Base-by-base conservation (phyloP, 139 green algal genomes). In the Eudorina sp. region DNA sequence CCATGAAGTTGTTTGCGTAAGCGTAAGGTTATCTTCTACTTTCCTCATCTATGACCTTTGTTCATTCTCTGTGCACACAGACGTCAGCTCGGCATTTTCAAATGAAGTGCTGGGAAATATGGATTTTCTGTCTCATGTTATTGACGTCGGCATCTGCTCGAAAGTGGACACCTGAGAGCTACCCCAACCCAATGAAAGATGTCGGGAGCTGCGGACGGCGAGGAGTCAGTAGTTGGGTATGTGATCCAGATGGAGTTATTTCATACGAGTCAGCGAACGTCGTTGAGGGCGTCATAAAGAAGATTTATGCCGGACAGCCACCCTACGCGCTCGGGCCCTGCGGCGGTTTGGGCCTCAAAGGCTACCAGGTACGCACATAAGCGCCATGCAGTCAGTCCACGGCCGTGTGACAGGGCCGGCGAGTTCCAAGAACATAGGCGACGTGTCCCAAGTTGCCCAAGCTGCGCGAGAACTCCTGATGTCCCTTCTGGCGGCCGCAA, bases 231-330 rank as follows among this genome's bases (percentile, higher is more conserved):
- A 88, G 66, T 27, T 93, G 82, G 55, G 82, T 96, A 0, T 96
- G 94, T 64, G 92, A 95, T 64, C 94, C 94, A 21, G 94, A 96
- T 46, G 34, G 27, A 4, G 23, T 96, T 8, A 45, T 96, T 4
- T 84, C 86, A 1, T 77, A 77, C 0, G 72, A 90, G 36, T 43
- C 29, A 9, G 82, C 76, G 6, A 89, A 96, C 64, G 68, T 91
- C 0, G 58, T 96, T 3, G 91, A 96, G 31, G 94, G 94, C 9
- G 48, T 90, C 1, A 83, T 96, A 18, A 90, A 90, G 53, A 91
- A 93, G 3, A 95, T 96, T 7, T 68, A 69, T 5, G 73, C 70
- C 31, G 94, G 93, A 0, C 66, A 84, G 3, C 16, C 83, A 3
- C 94, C 94, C 13, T 96, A 94, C 82, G 53, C 46, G 16, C 21